phyloP scores from a whole-genome alignment of 75 land plant species.

The Azolla pinnata region DNA sequence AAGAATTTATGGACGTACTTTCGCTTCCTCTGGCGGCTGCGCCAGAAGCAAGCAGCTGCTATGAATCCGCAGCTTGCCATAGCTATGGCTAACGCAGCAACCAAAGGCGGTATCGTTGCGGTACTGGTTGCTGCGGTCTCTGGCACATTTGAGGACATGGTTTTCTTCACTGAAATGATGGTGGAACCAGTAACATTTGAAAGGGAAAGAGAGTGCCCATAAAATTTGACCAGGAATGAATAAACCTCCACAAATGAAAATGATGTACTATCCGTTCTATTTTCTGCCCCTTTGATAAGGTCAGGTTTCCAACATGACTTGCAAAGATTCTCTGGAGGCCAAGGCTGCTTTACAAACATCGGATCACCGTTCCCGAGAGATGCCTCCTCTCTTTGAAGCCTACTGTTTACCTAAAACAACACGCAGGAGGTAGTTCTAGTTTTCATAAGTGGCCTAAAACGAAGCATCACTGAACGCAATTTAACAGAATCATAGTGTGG shows the following conservation, averaged over 20 bases:
- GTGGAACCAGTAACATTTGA: conserved; percentile 13
- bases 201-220: conserved; percentile 50
- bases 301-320: conserved; percentile 31
- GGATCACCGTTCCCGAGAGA: conserved; percentile 48
- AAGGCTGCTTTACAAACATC: conserved; percentile 62
- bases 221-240: conserved; percentile 45
- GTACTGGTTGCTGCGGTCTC: conserved; percentile 23
- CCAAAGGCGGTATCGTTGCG: conserved; percentile 65
- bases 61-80: conserved; percentile 90
- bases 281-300: background rate
- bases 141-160: background rate
- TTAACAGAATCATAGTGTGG: background rate
- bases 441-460: too few relatives aligned
- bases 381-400: conserved; percentile 63
- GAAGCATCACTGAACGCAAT: too few relatives aligned
- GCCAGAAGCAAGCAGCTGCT: conserved; percentile 68
- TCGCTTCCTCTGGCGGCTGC: conserved; percentile 75
- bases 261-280: too few relatives aligned
- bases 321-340: conserved; percentile 81
- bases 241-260: conserved; percentile 35
- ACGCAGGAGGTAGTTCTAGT: background rate
- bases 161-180: background rate
- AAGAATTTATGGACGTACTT: too few relatives aligned
- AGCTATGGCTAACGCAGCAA: conserved; percentile 82
- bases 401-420: conserved; percentile 54